These are phyloP conservation scores for Ustanciosporium gigantosporum DNA, from an alignment of 1,284 basidiomycete genomes.

Conservation along the genomic window DNA sequence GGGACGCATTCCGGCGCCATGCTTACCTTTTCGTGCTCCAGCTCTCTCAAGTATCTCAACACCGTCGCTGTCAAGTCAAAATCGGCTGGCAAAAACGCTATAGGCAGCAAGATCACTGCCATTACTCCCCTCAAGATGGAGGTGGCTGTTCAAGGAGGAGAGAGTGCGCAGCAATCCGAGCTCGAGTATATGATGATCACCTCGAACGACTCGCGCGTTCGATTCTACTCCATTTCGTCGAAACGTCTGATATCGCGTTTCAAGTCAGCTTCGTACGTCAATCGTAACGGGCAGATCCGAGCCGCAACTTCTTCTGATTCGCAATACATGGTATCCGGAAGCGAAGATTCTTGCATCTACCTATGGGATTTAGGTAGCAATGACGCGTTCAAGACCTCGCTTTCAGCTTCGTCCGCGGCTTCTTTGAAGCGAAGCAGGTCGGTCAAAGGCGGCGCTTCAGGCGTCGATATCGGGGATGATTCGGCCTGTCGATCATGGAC, in stretches of 20 bases:
- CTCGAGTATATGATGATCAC: conserved; percentile 60
- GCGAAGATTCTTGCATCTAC: conserved; percentile 56
- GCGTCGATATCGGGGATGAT: conserved; percentile 5
- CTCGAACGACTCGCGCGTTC: conserved; percentile 61
- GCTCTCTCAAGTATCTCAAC: conserved; percentile 48
- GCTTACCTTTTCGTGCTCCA: conserved; percentile 55
- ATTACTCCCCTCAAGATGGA: conserved; percentile 47
- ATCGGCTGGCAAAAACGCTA: conserved; percentile 54
- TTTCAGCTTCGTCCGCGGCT: conserved; percentile 1
- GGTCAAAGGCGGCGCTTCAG: conserved; percentile 1
- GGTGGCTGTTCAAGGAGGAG: not conserved
- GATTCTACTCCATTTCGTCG: conserved; percentile 57
- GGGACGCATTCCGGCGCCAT: conserved; percentile 59
- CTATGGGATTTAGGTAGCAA: conserved; percentile 48
- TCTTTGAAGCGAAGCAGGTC: conserved; percentile 20
- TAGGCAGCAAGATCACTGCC: conserved; percentile 61
- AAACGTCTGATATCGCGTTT: conserved; percentile 42
- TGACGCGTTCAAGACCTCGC: conserved; percentile 3
- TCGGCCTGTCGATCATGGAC: conserved; percentile 33
- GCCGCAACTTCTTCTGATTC: conserved; percentile 57
- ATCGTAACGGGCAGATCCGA: conserved; percentile 57
- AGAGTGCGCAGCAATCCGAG: too few relatives aligned
- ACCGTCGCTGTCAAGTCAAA: conserved; percentile 55
- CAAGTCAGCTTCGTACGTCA: conserved; percentile 42
- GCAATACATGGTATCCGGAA: conserved; percentile 57